Percentiles rank a stretch among this genome's conserved stretches.
phyloP scores from a whole-genome alignment of 805 yeast species.

The Myxozyma mucilagina region DNA sequence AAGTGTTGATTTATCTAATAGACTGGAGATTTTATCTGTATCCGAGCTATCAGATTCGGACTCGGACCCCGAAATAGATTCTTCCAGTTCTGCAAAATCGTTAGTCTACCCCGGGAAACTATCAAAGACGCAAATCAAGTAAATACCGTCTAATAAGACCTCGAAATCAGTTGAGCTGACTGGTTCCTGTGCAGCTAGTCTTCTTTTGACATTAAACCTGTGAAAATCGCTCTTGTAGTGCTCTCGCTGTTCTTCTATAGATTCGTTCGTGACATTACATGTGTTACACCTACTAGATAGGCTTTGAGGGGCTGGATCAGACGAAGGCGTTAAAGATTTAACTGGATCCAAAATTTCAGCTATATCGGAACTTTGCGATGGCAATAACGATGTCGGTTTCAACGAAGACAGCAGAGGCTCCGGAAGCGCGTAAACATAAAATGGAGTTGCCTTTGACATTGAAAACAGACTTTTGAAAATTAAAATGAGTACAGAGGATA shows the following conservation, averaged over 20 bases:
- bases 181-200: slow-evolving; percentile 47
- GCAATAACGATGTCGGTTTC: slow-evolving; percentile 3
- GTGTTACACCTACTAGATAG: neutral
- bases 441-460: slow-evolving; percentile 20
- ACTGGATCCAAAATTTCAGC: neutral
- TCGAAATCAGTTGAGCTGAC: slow-evolving; percentile 63
- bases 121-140: neutral
- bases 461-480: neutral
- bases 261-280: neutral
- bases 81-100: slow-evolving; percentile 38
- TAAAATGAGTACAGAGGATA: neutral
- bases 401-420: slow-evolving; percentile 15
- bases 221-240: slow-evolving; percentile 64
- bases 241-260: slow-evolving; percentile 33
- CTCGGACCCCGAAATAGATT: slow-evolving; percentile 55
- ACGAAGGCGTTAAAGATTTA: neutral
- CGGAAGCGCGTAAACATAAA: slow-evolving; percentile 22
- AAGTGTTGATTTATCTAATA: slow-evolving; percentile 11
- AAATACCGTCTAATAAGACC: slow-evolving; percentile 47
- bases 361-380: neutral
- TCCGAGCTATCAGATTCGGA: slow-evolving; percentile 41
- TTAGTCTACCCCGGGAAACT: neutral
- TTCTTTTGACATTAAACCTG: slow-evolving; percentile 59
- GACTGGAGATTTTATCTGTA: slow-evolving; percentile 10
- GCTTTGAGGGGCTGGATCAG: neutral